Base-by-base conservation (phyloP, 805 yeast species). In the Yamadazyma nakazawae region DNA sequence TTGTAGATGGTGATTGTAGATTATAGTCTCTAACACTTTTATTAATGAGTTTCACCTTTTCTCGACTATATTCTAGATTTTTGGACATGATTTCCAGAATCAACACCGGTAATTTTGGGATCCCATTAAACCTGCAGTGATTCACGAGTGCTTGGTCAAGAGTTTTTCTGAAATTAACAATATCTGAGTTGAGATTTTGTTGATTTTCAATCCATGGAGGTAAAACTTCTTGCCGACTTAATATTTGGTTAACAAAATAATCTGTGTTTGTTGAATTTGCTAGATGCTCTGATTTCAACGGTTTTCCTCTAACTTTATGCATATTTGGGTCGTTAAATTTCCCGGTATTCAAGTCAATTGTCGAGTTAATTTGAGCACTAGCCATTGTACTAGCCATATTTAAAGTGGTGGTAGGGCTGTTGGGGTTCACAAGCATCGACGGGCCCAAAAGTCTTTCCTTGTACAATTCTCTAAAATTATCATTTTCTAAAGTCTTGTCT, bases 131-230 rank as follows among this genome's bases (percentile, higher is more conserved):
- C 80, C 79, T 39, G 25, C 43, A 43, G 24, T 37, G 39, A 16
- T 43, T 45, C 2, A 49, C 43, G 5, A 47, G 79, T 25, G 65
- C 64, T 2, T 56, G 45, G 35, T 69, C 75, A 26, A 83, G 45
- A 31, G 70, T 70, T 0, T 54, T 50, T 43, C 90, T 63, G 45
- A 87, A 80, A 0, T 57, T 57, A 2, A 55, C 59, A 8, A 85
- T 71, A 32, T 77, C 78, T 2, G 56, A 49, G 37, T 76, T 76
- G 82, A 91, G 70, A 83, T 95, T 26, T 80, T 88, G 40, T 59
- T 88, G 59, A 75, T 79, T 82, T 55, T 88, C 96, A 32, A 90
- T 84, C 97, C 97, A 90, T 0, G 96, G 96, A 0, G 96, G 96
- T 10, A 82, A 68, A 0, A 88, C 82, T 41, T 88, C 90, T 62